These are phyloP conservation scores for Sugiyamaella smithiae DNA, from an alignment of 805 yeast species.

Conservation along the genomic window DNA sequence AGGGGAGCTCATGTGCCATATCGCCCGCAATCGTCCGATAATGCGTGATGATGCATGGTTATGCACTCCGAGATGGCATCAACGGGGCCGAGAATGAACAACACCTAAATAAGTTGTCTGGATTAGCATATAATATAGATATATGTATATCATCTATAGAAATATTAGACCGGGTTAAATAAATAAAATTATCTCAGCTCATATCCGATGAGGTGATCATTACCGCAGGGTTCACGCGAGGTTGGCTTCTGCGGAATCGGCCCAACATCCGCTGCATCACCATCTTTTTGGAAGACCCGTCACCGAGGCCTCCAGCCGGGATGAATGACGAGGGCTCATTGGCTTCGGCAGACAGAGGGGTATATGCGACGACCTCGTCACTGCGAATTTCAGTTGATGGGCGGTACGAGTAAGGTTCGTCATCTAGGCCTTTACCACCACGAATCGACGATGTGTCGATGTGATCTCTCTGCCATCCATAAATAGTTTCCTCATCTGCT, in stretches of 20 bases:
- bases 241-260: slow-evolving; percentile 19
- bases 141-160: too few relatives aligned
- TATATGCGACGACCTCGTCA: neutral
- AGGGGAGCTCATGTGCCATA: too few relatives aligned
- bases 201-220: slow-evolving; percentile 27
- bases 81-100: too few relatives aligned
- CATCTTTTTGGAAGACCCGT: slow-evolving; percentile 14
- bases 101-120: too few relatives aligned
- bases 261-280: slow-evolving; percentile 21
- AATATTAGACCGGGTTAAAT: too few relatives aligned
- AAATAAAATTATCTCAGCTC: neutral
- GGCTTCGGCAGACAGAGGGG: slow-evolving; percentile 3
- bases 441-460: slow-evolving; percentile 20
- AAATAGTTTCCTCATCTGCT: slow-evolving; percentile 27
- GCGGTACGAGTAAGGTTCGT: neutral
- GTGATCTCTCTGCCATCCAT: slow-evolving; percentile 30
- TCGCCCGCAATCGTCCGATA: too few relatives aligned
- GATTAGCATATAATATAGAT: too few relatives aligned
- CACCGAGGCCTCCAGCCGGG: slow-evolving; percentile 20
- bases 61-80: too few relatives aligned
- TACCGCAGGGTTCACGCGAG: slow-evolving; percentile 16
- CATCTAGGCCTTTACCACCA: slow-evolving; percentile 9
- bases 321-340: slow-evolving; percentile 14
- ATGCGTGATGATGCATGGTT: neutral
- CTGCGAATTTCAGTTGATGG: slow-evolving; percentile 5